These are phyloP conservation scores for Trichoderma sp. DNA, from an alignment of 2,329 filamentous ascomycete species.

Conservation along the genomic window DNA sequence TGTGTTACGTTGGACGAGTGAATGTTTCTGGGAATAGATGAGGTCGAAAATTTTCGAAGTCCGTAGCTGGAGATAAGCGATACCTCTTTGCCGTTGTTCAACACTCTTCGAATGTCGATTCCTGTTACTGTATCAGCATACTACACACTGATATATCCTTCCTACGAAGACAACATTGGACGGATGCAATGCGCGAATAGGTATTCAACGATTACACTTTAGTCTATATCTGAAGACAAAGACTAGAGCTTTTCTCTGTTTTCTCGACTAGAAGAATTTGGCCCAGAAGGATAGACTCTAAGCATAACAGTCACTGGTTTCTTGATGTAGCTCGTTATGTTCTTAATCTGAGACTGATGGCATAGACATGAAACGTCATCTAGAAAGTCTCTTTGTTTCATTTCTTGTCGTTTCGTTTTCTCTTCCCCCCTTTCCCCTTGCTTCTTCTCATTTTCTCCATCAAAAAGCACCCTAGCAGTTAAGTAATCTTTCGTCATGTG, in stretches of 20 bases:
- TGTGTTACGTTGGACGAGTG: neutral
- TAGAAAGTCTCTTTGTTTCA: neutral
- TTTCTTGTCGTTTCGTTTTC: neutral
- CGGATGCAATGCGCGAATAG: neutral
- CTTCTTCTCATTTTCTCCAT: neutral
- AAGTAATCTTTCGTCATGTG: neutral
- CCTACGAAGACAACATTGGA: neutral
- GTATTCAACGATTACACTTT: neutral
- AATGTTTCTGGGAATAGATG: neutral
- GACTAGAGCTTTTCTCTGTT: neutral
- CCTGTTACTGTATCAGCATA: neutral
- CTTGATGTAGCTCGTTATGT: neutral
- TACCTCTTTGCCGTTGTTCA: neutral
- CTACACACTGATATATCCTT: neutral
- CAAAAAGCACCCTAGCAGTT: neutral
- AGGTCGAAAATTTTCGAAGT: neutral
- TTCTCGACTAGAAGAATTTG: neutral
- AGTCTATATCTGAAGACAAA: neutral
- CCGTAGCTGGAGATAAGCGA: neutral
- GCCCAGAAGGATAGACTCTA: neutral
- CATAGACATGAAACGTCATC: neutral
- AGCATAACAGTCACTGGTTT: neutral
- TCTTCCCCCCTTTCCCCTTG: neutral
- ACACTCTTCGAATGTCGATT: neutral
- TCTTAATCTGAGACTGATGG: neutral